Conservation (phyloP, 2,329 filamentous ascomycete species). For the Ascochyta rabiei region DNA sequence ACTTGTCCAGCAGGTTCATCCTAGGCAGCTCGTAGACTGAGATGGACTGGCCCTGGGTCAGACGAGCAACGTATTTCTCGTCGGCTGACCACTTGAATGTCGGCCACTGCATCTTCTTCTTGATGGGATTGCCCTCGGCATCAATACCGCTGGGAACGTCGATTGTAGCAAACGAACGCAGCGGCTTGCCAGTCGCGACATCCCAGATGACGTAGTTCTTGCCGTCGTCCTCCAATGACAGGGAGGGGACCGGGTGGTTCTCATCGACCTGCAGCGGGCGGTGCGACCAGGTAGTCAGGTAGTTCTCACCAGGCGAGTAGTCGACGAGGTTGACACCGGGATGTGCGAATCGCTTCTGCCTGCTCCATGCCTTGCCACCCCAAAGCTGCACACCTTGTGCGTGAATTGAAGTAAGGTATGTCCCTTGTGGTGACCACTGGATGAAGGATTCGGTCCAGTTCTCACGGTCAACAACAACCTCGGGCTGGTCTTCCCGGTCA, state of each 20-base stretch:
- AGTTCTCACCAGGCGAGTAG: conserved; percentile 92
- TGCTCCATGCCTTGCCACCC: conserved; percentile 87
- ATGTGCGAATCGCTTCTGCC: conserved; percentile 92
- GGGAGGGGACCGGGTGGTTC: conserved; percentile 79
- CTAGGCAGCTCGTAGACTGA: conserved; percentile 87
- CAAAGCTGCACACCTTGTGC: conserved; percentile 96
- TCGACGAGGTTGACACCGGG: conserved; percentile 95
- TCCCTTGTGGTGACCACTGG: conserved; percentile 95
- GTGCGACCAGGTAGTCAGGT: conserved; percentile 96
- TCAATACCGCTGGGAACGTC: conserved; percentile 73
- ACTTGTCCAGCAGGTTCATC: conserved; percentile 90
- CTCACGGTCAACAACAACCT: conserved; percentile 86
- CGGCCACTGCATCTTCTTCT: conserved; percentile 97
- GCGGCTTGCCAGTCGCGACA: conserved; percentile 82
- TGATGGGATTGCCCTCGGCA: conserved; percentile 68
- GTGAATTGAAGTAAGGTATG: conserved; percentile 93
- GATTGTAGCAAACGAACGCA: conserved; percentile 91
- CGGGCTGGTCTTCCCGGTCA: conserved; percentile 89
- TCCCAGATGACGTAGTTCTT: conserved; percentile 99
- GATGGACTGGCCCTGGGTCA: conserved; percentile 86
- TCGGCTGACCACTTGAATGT: conserved; percentile 99
- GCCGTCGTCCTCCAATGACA: conserved; percentile 83
- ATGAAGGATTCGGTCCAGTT: conserved; percentile 99
- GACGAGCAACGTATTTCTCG: conserved; percentile 93
- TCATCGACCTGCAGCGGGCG: conserved; percentile 91